Base-by-base conservation (phyloP, 1,139 yeast genomes). In the Spencermartinsiella ligniputridi region DNA sequence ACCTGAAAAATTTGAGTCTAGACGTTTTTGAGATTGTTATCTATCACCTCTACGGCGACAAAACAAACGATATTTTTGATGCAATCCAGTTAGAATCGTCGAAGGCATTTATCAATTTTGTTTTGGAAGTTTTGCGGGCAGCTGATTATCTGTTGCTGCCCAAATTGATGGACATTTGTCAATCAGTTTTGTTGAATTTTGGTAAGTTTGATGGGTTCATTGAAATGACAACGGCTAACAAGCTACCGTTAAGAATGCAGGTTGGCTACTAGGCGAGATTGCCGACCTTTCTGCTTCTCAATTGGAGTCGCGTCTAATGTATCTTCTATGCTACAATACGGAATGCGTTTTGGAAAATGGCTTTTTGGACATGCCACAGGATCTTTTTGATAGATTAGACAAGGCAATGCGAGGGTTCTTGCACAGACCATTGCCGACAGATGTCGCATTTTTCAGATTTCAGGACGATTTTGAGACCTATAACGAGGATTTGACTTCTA, bases 271-370 rank as follows among this genome's bases (percentile, higher is more conserved):
- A 24, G 67, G 72, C 8, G 81, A 81, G 56, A 74, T 94, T 0
- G 73, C 72, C 35, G 56, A 65, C 30, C 67, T 75, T 44, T 64
- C 72, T 12, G 85, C 88, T 2, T 60, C 65, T 6, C 78, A 81
- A 53, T 61, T 89, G 25, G 71, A 79, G 48, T 69, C 72, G 42
- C 74, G 76, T 44, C 79, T 95, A 56, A 67, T 83, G 34, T 81
- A 87, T 80, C 85, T 76, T 52, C 71, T 87, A 13, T 79, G 76
- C 53, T 74, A 77, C 52, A 87, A 88, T 57, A 63, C 86, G 49
- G 89, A 82, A 34, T 61, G 78, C 3, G 60, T 86, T 19, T 66
- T 88, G 38, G 75, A 79, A 48, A 86, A 83, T 52, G 59, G 61
- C 50, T 56, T 54, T 35, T 46, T 60, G 46, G 48, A 50, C 15